A percentile compares a stretch with the other conserved stretches of the same genome.
Evolutionary conservation across 805 yeast species (phyloP).

Genomic region (Pichia kluyveri): DNA sequence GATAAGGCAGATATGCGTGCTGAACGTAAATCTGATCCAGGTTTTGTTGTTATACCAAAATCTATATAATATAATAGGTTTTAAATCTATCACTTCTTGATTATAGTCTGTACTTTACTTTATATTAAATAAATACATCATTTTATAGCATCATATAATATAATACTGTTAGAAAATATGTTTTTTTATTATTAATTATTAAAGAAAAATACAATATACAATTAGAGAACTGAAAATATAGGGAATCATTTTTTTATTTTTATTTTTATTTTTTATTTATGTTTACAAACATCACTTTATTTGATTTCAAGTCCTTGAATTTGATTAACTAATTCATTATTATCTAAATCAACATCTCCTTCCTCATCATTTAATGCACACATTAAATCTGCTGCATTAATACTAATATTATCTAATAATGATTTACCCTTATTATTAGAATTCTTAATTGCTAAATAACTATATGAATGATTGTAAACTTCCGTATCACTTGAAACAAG

Average conservation of each 20-base stretch:
- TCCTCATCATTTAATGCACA: conserved; percentile 15
- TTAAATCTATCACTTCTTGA: too few species aligned
- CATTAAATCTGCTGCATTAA: conserved; percentile 24
- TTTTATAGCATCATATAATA: too few species aligned
- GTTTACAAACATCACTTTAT: too few species aligned
- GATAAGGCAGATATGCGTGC: conserved; percentile 43
- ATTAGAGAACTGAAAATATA: neutral
- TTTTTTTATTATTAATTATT: too few species aligned
- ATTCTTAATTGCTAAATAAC: conserved; percentile 6
- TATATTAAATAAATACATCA: neutral
- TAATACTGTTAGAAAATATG: too few species aligned
- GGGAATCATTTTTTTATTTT: neutral
- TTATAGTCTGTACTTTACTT: neutral
- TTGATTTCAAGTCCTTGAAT: neutral
- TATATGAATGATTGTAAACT: conserved; percentile 15
- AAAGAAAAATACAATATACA: neutral
- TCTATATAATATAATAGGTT: too few species aligned
- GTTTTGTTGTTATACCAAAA: conserved; percentile 36
- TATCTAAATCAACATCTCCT: neutral
- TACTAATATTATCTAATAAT: conserved; percentile 15
- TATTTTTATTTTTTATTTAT: neutral
- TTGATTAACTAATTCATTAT: neutral
- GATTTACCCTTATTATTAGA: neutral
- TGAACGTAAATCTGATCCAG: conserved; percentile 55
- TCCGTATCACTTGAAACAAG: conserved; percentile 30